phyloP scores from a whole-genome alignment of 192 early-diverging fungal genomes.

The Linderina pennispora region DNA sequence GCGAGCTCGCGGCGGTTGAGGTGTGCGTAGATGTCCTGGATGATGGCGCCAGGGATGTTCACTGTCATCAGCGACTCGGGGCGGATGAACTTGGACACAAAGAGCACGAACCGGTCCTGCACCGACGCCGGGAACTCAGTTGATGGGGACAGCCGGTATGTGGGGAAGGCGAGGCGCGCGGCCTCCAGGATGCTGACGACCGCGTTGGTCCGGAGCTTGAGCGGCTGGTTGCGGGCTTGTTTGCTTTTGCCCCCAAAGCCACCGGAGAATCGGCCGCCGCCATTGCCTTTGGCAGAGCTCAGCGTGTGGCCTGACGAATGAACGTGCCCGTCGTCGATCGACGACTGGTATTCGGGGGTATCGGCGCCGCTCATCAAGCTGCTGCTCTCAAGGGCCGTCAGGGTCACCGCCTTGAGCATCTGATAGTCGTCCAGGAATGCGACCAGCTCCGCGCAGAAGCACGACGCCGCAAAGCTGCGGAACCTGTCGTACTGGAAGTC shows the following conservation, averaged over 20 bases:
- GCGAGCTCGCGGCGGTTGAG: slow-evolving; percentile 28
- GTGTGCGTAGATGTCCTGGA: slow-evolving; percentile 21
- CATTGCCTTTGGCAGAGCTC: slow-evolving; percentile 8
- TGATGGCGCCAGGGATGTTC: slow-evolving; percentile 33
- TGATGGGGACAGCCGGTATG: slow-evolving; percentile 19
- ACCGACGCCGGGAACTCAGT: slow-evolving; percentile 34
- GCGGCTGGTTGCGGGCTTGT: slow-evolving; percentile 7
- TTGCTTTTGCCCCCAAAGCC: too few species aligned
- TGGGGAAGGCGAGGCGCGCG: slow-evolving; percentile 26
- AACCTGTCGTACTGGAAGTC: slow-evolving; percentile 40
- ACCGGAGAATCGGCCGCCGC: background rate
- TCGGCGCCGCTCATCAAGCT: background rate
- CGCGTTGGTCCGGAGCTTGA: slow-evolving; percentile 29
- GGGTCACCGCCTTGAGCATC: slow-evolving; percentile 29
- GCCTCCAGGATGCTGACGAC: slow-evolving; percentile 37
- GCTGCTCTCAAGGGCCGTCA: slow-evolving; percentile 22
- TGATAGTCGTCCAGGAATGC: slow-evolving; percentile 46
- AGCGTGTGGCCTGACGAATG: slow-evolving; percentile 14
- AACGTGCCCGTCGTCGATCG: slow-evolving; percentile 9
- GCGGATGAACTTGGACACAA: slow-evolving; percentile 42
- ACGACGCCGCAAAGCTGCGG: slow-evolving; percentile 43
- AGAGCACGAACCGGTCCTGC: slow-evolving; percentile 41
- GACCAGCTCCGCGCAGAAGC: slow-evolving; percentile 45
- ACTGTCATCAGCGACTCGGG: slow-evolving; percentile 36
- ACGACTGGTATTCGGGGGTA: slow-evolving; percentile 12